Base-by-base conservation (phyloP, 768 basidiomycete genomes). In the Boletus fagicola region DNA sequence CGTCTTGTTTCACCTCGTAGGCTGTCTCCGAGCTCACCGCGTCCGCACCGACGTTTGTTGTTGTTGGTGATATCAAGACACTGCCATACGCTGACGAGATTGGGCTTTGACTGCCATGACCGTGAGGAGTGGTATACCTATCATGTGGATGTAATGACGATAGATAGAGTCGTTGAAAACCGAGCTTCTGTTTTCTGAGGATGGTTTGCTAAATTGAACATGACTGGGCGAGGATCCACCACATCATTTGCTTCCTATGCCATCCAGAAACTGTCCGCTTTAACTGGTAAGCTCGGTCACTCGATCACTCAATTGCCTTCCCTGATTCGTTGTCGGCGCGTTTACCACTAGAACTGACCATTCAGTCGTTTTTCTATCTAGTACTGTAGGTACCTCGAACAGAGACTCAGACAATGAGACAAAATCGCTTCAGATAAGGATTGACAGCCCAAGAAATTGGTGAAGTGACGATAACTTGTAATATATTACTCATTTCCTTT, bases 1-100 rank as follows among this genome's bases (percentile, higher is more conserved):
- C n/a, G 42, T 47, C 40, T 45, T 52, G 31, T 26, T 53, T 33
- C 15, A 38, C 36, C 24, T 28, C 20, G 30, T 44, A 54, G 91
- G 82, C 85, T 49, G 81, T 85, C 45, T 77, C 86, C 4, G 72
- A 81, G 38, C 80, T 96, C 45, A 73, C 90, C 68, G 82, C 85
- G 70, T 73, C 78, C 63, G 90, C 92, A 75, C 91, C 95, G 20
- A 94, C 93, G 26, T 92, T 81, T 62, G 92, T 98, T 40, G 88
- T 86, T 12, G 80, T 98, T 49, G 97, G 95, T 45, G 85, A 96
- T 68, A 75, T 86, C 62, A 75, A 79, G 64, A 68, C 81, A 31
- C 80, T 98, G 48, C 96, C 97, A 15, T 88, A 88, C 69, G 83
- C 85, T 63, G 92, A 94, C 66, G 91, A 92, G 72, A 74, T 94